Percentiles rank a stretch among this genome's conserved stretches.
Conservation (phyloP, 805 yeast genomes). For the Teunomyces kruisii region DNA sequence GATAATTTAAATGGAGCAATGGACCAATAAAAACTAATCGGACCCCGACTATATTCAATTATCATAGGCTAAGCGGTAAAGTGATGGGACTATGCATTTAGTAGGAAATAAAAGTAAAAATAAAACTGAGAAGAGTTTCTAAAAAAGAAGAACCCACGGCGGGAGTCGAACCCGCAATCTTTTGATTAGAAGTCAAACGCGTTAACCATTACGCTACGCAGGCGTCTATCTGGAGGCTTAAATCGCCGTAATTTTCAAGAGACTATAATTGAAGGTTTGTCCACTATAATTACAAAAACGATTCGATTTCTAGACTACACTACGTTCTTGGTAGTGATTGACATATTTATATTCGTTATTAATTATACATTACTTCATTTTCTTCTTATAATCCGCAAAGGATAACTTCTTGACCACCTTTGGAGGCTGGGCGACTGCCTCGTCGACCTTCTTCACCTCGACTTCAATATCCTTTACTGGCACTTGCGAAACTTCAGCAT, state of each 20-base stretch:
- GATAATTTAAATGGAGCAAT: too few species aligned
- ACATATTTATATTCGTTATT: neutral
- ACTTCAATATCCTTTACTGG: neutral
- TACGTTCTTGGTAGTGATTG: too few species aligned
- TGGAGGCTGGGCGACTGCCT: conserved; percentile 5
- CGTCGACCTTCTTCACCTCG: neutral
- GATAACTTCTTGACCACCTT: conserved; percentile 55
- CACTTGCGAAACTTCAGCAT: neutral
- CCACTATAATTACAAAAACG: too few species aligned
- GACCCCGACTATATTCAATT: too few species aligned
- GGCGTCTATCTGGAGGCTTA: conserved; percentile 6
- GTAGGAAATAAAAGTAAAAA: neutral
- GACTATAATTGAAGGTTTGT: too few species aligned
- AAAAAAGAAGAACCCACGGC: conserved; percentile 17
- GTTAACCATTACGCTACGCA: conserved; percentile 22
- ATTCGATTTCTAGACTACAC: too few species aligned
- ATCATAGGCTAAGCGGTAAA: too few species aligned
- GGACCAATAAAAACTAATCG: too few species aligned
- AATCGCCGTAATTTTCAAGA: too few species aligned
- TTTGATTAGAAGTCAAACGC: conserved; percentile 25
- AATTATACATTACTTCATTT: conserved; percentile 30
- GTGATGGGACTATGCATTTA: neutral
- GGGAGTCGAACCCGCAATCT: conserved; percentile 25
- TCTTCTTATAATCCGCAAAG: conserved; percentile 73
- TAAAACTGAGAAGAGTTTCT: neutral